Evolutionary conservation across 306 rosid genomes (phyloP), one percentile per base, ranked within the genome.

Genomic region (Herpetospermum pedunculosum): DNA sequence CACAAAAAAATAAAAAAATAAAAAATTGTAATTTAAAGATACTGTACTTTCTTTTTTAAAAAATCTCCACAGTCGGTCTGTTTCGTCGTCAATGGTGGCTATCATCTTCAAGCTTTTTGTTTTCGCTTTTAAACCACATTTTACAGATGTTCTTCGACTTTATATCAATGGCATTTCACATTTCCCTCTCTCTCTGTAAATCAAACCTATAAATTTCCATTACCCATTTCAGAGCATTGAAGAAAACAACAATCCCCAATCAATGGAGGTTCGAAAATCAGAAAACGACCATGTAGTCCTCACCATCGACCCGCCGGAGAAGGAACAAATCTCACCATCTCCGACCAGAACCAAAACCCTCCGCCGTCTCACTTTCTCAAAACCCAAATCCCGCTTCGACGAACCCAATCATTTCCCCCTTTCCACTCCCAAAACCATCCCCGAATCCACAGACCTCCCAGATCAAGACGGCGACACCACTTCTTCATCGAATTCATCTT

Each of bases 331-430:
- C 25, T 14, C 32, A n/a, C 43, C 4, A 19, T 38, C 58, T 19
- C 70, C 35, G 28, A 2, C 81, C 52, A 81, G 69, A 59, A 48
- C 77, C 74, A 79, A 77, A 49, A 74, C 78, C 13, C 75, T 84
- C 14, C 77, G 62, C 47, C 78, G 88, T 48, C 80, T 85, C 38
- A 77, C 48, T 68, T 77, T 79, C 50, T 84, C 88, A 21, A 85
- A 79, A 68, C 86, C 88, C 13, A 80, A 55, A 43, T 85, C 88
- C 2, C 86, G 88, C 2, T 85, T 85, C 43, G 84, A 85, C 38
- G 88, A 82, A 77, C 46, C 53, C 7, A 75, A n/a, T n/a, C n/a
- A 12, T 54, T 49, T 74, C 19, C 82, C 80, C 18, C 43, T 55
- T 18, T 18, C 32, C 47, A 63, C 73, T 4, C 72, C 81, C 41